Evolutionary conservation across 176 grass and related monocot genomes (phyloP).

Genomic region (Rhynchospora breviuscula): DNA sequence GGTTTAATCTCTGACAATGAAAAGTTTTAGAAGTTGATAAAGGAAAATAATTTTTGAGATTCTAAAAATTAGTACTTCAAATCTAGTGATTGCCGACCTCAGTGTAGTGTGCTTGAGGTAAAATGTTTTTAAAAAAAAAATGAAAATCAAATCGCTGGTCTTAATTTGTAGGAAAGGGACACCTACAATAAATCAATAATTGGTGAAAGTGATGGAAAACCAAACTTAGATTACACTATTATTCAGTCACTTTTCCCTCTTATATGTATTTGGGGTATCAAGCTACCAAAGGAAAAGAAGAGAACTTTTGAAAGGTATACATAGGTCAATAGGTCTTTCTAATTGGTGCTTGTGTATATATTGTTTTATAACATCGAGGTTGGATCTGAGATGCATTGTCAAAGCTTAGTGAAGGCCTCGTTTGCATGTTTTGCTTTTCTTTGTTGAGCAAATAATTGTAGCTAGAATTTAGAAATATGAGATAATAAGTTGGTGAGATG

Average conservation of each 20-base stretch:
- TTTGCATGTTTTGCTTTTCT: not conserved
- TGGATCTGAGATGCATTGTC: not conserved
- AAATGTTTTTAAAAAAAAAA: not conserved
- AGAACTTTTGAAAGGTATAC: not conserved
- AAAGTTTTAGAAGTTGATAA: not conserved
- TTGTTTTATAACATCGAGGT: not conserved
- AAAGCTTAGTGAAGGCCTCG: not conserved
- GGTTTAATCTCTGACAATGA: not conserved
- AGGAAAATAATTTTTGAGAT: not conserved
- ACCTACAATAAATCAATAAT: not conserved
- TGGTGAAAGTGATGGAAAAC: slow-evolving; percentile 9
- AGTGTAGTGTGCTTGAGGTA: not conserved
- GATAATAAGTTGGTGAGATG: not conserved
- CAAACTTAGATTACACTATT: not conserved
- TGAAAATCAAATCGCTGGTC: not conserved
- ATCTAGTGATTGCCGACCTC: not conserved
- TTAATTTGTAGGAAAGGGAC: not conserved
- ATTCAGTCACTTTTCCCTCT: not conserved
- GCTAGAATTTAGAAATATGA: not conserved
- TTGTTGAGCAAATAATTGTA: not conserved
- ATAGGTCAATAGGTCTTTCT: not conserved
- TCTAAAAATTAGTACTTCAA: not conserved
- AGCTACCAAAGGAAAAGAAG: not conserved
- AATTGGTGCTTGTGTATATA: not conserved
- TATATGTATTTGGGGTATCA: not conserved